phyloP scores from a whole-genome alignment of 2,329 filamentous ascomycete species.

The Microdochium nivale region DNA sequence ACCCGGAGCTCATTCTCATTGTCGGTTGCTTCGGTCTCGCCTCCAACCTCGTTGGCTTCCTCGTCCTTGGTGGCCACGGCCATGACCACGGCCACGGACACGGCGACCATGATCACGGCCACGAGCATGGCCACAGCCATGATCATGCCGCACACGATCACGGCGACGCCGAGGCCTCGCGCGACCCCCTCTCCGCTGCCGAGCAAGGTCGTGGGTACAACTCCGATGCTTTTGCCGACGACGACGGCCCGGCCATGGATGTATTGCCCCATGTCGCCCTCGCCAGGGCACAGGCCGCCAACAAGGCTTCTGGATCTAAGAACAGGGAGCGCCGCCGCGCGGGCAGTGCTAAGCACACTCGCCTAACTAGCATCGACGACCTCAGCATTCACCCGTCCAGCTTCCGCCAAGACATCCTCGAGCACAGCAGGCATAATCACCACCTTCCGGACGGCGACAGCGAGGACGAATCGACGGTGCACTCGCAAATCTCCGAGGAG shows the following conservation, averaged over 20 bases:
- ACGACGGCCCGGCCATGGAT: slow-evolving; percentile 51
- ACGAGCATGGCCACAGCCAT: slow-evolving; percentile 42
- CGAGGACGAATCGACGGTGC: slow-evolving; percentile 36
- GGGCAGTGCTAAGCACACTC: slow-evolving; percentile 42
- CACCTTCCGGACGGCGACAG: slow-evolving; percentile 38
- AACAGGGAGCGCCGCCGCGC: slow-evolving; percentile 36
- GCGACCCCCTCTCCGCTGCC: slow-evolving; percentile 27
- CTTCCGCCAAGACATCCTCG: slow-evolving; percentile 88
- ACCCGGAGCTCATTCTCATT: slow-evolving; percentile 79
- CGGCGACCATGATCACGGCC: slow-evolving; percentile 34
- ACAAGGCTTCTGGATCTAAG: slow-evolving; percentile 23
- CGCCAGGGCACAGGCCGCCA: slow-evolving; percentile 31
- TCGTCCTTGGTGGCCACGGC: slow-evolving; percentile 88
- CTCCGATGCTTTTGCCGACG: slow-evolving; percentile 33
- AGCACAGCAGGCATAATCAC: slow-evolving; percentile 58
- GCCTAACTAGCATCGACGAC: slow-evolving; percentile 58
- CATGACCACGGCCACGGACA: slow-evolving; percentile 63
- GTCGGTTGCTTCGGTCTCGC: slow-evolving; percentile 79
- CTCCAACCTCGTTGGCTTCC: slow-evolving; percentile 82
- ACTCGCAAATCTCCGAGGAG: slow-evolving; percentile 17
- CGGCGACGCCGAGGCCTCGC: slow-evolving; percentile 7
- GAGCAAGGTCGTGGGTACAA: slow-evolving; percentile 43
- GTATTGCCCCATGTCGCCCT: slow-evolving; percentile 55
- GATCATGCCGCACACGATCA: slow-evolving; percentile 40
- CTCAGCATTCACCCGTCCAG: slow-evolving; percentile 84